These are phyloP conservation scores for Candida orba DNA, from an alignment of 805 yeast species.

Conservation along the genomic window DNA sequence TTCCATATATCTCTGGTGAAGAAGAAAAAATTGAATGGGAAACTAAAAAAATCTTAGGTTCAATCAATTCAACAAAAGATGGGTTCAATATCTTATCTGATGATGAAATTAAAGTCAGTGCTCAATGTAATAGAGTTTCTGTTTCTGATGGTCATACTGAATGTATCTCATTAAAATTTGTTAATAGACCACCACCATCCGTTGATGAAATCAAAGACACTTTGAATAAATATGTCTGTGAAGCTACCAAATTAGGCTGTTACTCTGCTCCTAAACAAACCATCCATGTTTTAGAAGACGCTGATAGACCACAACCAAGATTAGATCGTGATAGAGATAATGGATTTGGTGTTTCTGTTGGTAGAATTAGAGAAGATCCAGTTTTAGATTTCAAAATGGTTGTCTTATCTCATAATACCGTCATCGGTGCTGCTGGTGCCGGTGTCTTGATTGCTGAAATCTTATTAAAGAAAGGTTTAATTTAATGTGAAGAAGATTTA, in stretches of 20 bases:
- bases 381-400: slow-evolving; percentile 94
- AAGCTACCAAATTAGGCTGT: slow-evolving; percentile 73
- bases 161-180: slow-evolving; percentile 81
- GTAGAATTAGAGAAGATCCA: slow-evolving; percentile 89
- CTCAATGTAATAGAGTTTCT: slow-evolving; percentile 95
- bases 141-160: slow-evolving; percentile 98
- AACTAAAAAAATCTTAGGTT: slow-evolving; percentile 88
- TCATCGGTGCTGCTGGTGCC: slow-evolving; percentile 98
- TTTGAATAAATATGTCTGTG: slow-evolving; percentile 70
- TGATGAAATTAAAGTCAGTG: slow-evolving; percentile 78
- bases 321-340: slow-evolving; percentile 91
- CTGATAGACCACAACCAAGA: slow-evolving; percentile 95
- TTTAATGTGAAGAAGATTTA: slow-evolving; percentile 33
- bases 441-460: slow-evolving; percentile 95
- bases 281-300: slow-evolving; percentile 85
- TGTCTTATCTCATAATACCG: slow-evolving; percentile 93
- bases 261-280: slow-evolving; percentile 90
- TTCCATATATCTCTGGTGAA: slow-evolving; percentile 93
- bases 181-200: slow-evolving; percentile 76
- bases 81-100: slow-evolving; percentile 54
- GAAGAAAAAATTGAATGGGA: slow-evolving; percentile 99
- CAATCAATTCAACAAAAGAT: slow-evolving; percentile 40
- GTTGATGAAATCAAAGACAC: slow-evolving; percentile 70
- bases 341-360: slow-evolving; percentile 92
- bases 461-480: slow-evolving; percentile 64